These are phyloP conservation scores for Zoysia matrella DNA, from an alignment of 202 grass and related monocot genomes.

Conservation along the genomic window DNA sequence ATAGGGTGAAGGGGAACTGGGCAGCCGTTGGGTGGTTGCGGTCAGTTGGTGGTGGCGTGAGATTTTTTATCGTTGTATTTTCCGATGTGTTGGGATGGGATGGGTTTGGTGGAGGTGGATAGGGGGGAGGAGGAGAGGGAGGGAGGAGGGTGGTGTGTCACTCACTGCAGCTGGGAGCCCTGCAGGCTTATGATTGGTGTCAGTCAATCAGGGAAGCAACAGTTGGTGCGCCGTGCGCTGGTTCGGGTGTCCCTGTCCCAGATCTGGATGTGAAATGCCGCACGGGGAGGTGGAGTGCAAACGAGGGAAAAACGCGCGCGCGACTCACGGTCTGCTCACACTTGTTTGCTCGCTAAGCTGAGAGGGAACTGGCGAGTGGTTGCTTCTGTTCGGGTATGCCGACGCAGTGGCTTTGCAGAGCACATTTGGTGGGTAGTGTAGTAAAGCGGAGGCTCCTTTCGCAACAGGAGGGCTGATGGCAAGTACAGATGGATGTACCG, in stretches of 20 bases:
- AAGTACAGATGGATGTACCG: no score
- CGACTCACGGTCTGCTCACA: no score
- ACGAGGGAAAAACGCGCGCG: background rate
- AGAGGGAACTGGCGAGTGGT: no score
- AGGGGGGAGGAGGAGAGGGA: background rate
- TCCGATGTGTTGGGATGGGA: background rate
- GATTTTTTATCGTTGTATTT: conserved; percentile 5
- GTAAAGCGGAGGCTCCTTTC: no score
- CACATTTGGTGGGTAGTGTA: no score
- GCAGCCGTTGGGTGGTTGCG: conserved; percentile 48
- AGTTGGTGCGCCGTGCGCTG: conserved; percentile 40
- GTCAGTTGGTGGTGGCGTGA: conserved; percentile 42
- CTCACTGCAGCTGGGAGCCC: conserved; percentile 31
- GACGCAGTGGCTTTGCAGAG: no score
- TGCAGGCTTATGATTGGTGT: conserved; percentile 30
- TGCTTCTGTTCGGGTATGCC: no score
- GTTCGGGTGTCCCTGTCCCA: conserved; percentile 45
- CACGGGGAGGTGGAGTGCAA: conserved; percentile 29
- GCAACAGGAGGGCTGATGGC: no score
- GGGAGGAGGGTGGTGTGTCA: conserved; percentile 34
- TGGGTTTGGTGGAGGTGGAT: conserved; percentile 3
- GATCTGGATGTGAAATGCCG: conserved; percentile 36
- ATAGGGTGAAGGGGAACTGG: conserved; percentile 26
- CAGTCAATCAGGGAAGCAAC: background rate
- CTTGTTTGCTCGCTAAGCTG: no score